phyloP scores from a whole-genome alignment of 495 filamentous ascomycete species.

The Penicillium robsamsonii region DNA sequence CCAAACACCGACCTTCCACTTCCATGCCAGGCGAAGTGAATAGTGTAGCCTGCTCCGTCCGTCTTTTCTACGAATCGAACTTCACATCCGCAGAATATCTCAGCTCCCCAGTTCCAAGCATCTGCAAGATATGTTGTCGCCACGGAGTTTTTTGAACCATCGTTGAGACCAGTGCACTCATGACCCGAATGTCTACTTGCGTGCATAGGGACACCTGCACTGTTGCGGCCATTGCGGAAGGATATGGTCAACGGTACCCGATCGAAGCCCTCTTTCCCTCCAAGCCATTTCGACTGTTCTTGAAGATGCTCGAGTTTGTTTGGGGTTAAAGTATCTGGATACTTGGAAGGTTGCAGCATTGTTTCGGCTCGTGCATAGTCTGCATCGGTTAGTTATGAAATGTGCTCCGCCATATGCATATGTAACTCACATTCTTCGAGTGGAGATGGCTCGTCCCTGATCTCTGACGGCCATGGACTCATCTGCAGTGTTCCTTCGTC shows the following conservation, averaged over 20 bases:
- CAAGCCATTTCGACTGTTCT: constrained; percentile 52
- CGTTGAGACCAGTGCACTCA: constrained; percentile 63
- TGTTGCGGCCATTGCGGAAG: constrained; percentile 59
- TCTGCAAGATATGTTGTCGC: constrained; percentile 67
- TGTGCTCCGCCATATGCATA: neutral
- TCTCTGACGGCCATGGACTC: constrained; percentile 59
- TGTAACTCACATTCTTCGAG: constrained; percentile 50
- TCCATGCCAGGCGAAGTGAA: constrained; percentile 67
- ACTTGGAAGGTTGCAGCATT: constrained; percentile 58
- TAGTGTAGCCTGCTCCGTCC: constrained; percentile 52
- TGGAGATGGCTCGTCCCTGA: constrained; percentile 42
- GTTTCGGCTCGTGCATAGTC: constrained; percentile 56
- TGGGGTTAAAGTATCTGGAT: constrained; percentile 56
- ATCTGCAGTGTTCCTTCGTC: constrained; percentile 54
- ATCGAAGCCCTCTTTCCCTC: constrained; percentile 51
- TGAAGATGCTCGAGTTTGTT: constrained; percentile 57
- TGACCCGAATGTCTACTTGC: constrained; percentile 58
- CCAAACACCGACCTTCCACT: constrained; percentile 56
- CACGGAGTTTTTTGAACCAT: constrained; percentile 64
- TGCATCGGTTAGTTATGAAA: constrained; percentile 17
- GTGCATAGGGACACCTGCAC: constrained; percentile 60
- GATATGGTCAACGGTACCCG: constrained; percentile 60
- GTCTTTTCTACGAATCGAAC: constrained; percentile 62
- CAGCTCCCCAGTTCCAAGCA: constrained; percentile 73
- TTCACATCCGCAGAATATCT: constrained; percentile 72